Evolutionary conservation across 805 yeast species (phyloP), one percentile per base, ranked within the genome.

Genomic region (Kluyveromyces siamensis): DNA sequence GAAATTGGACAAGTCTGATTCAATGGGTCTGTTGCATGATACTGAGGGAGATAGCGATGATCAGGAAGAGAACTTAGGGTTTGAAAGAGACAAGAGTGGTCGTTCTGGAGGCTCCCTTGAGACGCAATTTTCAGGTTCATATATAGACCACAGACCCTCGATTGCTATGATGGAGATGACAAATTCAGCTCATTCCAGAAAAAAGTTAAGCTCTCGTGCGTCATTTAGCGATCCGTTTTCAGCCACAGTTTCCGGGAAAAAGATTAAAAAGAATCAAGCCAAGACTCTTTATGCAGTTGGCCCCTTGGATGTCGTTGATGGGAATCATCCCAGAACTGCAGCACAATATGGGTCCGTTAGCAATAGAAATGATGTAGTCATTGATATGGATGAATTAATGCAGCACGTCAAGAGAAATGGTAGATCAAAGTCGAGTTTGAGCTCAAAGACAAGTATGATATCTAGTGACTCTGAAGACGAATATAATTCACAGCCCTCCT

Each of bases 401-500:
- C 54, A 62, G 46, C 65, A 62, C 46, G 66, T 62, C 11, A 50
- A 43, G 36, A 49, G 52, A 13, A 37, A 45, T 25, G 46, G 41
- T 38, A 19, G 50, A 44, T 47, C 50, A 19, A 38, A 41, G 2
- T 41, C 46, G 8, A 39, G 46, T n/a, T n/a, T 44, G 17, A 33
- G 38, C 38, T 35, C 38, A 27, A 39, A 18, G 27, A 40, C 42
- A 8, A 25, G 47, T 16, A 7, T 41, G n/a, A 6, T 38, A 10
- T 25, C 42, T 13, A 21, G 21, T 8, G 52, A 55, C 14, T 58
- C 59, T 6, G 65, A 59, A 18, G 62, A 61, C 6, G 68, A 65
- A 45, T 64, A 68, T 39, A 67, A 68, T 37, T 72, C 76, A 3
- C 68, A 71, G 45, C 76, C 76, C 1, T 67, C 72, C 2, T 66